Conservation (phyloP, 2,329 filamentous ascomycete genomes). For the Neopestalotiopsis rosae region DNA sequence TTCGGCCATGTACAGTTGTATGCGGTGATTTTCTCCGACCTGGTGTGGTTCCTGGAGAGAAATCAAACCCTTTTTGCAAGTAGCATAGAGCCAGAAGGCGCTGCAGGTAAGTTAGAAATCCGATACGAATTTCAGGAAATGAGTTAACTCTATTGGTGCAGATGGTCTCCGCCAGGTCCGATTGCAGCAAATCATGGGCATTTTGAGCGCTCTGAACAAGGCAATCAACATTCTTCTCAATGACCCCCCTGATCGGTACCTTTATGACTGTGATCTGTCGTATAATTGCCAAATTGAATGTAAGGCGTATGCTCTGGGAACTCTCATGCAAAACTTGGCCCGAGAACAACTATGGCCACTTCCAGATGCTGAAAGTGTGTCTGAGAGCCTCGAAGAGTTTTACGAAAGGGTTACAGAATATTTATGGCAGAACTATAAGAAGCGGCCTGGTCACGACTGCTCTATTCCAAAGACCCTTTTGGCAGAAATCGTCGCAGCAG, state of each 20-base stretch:
- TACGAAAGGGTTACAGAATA: not conserved
- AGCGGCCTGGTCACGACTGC: no score
- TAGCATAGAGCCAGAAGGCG: not conserved
- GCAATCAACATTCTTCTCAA: not conserved
- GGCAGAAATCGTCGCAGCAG: no score
- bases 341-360: not conserved
- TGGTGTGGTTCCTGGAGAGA: not conserved
- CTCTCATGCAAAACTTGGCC: not conserved
- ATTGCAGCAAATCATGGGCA: not conserved
- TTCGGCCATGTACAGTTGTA: not conserved
- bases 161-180: not conserved
- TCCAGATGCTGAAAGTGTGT: not conserved
- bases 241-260: not conserved
- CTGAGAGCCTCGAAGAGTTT: not conserved
- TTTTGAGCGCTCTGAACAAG: not conserved
- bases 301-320: not conserved
- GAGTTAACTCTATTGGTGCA: not conserved
- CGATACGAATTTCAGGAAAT: not conserved
- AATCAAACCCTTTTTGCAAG: not conserved
- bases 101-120: not conserved
- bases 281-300: not conserved
- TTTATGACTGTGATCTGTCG: not conserved
- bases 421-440: not conserved
- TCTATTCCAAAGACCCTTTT: no score
- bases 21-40: not conserved